A percentile compares a stretch with the other conserved stretches of the same genome.
Conservation (phyloP, 495 filamentous ascomycete species). For the Peziza echinospora region DNA sequence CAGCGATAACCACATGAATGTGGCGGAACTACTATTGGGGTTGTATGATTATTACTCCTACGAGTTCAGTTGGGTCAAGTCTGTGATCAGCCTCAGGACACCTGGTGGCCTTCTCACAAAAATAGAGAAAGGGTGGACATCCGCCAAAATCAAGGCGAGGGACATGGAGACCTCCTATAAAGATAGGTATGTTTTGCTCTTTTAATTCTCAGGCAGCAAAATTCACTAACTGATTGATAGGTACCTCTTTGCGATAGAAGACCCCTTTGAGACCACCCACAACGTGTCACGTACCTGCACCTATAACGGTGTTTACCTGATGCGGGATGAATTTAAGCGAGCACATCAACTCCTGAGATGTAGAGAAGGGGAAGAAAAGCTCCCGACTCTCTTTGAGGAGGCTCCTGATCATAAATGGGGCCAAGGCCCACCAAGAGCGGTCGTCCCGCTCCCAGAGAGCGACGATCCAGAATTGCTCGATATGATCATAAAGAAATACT, state of each 20-base stretch:
- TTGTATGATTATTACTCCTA: slow-evolving; percentile 70
- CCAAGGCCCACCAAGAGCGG: slow-evolving; percentile 2
- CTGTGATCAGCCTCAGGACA: slow-evolving; percentile 51
- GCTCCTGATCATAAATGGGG: slow-evolving; percentile 13
- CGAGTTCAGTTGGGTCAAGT: slow-evolving; percentile 45
- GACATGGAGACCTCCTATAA: slow-evolving; percentile 7
- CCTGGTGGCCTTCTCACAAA: slow-evolving; percentile 45
- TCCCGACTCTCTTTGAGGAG: slow-evolving; percentile 16
- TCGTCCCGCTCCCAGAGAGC: too few species aligned
- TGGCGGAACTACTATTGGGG: slow-evolving; percentile 44
- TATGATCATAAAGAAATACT: too few species aligned
- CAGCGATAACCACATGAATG: slow-evolving; percentile 7
- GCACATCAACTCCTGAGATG: slow-evolving; percentile 41
- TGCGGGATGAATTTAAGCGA: slow-evolving; percentile 57
- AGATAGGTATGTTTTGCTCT: slow-evolving; percentile 6
- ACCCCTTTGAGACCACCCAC: slow-evolving; percentile 65
- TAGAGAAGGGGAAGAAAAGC: slow-evolving; percentile 11
- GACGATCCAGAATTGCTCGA: too few species aligned
- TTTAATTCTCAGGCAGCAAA: background rate
- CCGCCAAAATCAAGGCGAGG: slow-evolving; percentile 33
- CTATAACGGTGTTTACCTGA: slow-evolving; percentile 47
- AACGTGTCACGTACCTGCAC: slow-evolving; percentile 69
- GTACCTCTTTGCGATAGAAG: slow-evolving; percentile 73
- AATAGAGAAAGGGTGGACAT: slow-evolving; percentile 53
- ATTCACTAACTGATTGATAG: slow-evolving; percentile 52